A percentile compares a stretch with the other conserved stretches of the same genome.
phyloP scores from a whole-genome alignment of 805 yeast species.

The Ogataea wickerhamii region DNA sequence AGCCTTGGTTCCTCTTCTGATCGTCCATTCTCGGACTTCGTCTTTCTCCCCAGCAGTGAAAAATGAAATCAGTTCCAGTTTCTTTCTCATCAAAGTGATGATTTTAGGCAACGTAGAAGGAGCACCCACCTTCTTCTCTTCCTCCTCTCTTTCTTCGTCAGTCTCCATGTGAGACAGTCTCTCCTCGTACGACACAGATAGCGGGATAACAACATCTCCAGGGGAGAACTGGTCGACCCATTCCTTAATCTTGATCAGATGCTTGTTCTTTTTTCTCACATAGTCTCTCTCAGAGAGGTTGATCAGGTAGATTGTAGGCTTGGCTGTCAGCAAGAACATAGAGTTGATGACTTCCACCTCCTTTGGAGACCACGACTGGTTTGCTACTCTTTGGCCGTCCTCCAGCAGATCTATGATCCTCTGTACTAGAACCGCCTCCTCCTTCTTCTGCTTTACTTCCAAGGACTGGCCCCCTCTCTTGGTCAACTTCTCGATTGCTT shows the following conservation, averaged over 20 bases:
- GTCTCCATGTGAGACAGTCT: conserved; percentile 83
- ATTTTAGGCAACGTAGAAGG: conserved; percentile 58
- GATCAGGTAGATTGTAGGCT: conserved; percentile 77
- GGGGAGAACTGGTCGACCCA: conserved; percentile 74
- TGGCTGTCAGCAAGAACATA: conserved; percentile 76
- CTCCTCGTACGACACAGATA: conserved; percentile 90
- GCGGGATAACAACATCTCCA: conserved; percentile 82
- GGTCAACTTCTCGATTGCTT: conserved; percentile 52
- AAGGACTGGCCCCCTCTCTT: conserved; percentile 63
- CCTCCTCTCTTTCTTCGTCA: conserved; percentile 42
- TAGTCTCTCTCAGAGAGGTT: conserved; percentile 74
- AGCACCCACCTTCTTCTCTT: conserved; percentile 35
- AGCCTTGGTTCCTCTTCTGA: conserved; percentile 70
- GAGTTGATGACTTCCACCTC: conserved; percentile 68
- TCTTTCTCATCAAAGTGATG: conserved; percentile 61
- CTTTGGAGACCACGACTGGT: conserved; percentile 54
- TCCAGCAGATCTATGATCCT: conserved; percentile 61
- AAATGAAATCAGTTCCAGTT: conserved; percentile 70
- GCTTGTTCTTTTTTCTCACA: conserved; percentile 48
- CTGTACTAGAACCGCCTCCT: conserved; percentile 55
- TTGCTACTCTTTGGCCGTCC: conserved; percentile 58
- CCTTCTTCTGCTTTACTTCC: conserved; percentile 61
- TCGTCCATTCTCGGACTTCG: conserved; percentile 88
- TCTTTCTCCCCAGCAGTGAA: conserved; percentile 78
- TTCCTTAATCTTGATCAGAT: conserved; percentile 44